Evolutionary conservation across 352 stramenopile species (phyloP).

Genomic region (Globisporangium ultimum): DNA sequence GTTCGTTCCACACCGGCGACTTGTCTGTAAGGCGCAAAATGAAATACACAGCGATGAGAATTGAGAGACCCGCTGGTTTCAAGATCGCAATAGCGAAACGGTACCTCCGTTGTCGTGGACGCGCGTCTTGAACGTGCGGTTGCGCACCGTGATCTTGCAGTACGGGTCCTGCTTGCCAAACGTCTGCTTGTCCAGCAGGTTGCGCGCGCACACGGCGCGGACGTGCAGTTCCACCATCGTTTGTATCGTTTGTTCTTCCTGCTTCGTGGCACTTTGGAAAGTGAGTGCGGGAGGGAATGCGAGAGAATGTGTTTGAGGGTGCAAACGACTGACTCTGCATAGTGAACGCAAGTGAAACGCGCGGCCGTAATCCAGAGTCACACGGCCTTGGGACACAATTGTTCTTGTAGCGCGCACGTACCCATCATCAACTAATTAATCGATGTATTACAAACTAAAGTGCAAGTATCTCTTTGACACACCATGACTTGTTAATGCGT

Average conservation of each 20-base stretch:
- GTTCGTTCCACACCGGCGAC: conserved; percentile 78
- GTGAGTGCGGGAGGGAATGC: background rate
- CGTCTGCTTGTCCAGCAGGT: conserved; percentile 81
- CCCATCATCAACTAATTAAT: background rate
- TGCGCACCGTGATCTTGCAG: conserved; percentile 66
- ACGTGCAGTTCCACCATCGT: conserved; percentile 71
- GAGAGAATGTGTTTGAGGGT: background rate
- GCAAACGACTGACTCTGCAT: background rate
- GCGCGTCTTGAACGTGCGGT: conserved; percentile 66
- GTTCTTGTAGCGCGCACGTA: background rate
- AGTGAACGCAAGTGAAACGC: background rate
- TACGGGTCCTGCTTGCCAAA: conserved; percentile 84
- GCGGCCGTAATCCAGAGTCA: background rate
- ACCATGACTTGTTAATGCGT: background rate
- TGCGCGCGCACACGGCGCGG: conserved; percentile 69
- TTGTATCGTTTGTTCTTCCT: background rate
- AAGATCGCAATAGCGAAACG: conserved; percentile 9
- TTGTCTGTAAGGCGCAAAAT: conserved; percentile 32
- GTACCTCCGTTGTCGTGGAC: conserved; percentile 82
- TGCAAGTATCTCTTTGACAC: no score
- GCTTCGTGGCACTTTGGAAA: conserved; percentile 1
- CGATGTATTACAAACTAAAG: background rate
- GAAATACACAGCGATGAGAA: background rate
- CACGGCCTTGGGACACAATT: background rate
- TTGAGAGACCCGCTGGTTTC: background rate